Evolutionary conservation across 192 early-diverging fungal species (phyloP).

Genomic region (Entomortierella chlamydospora): DNA sequence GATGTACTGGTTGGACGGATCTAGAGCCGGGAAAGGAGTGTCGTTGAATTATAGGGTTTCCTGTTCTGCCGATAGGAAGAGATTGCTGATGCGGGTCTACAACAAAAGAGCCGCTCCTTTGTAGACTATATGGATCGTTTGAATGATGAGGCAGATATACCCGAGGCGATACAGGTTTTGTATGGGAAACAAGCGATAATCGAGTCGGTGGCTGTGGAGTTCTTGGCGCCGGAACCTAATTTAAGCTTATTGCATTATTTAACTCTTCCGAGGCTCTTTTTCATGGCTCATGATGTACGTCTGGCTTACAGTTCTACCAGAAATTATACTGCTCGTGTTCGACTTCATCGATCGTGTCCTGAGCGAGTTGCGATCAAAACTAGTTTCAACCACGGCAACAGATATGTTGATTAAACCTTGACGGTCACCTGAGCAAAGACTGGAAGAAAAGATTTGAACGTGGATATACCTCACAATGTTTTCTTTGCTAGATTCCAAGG

Average conservation of each 20-base stretch:
- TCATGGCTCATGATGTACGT: no score
- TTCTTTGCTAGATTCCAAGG: neutral
- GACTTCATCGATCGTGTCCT: slow-evolving; percentile 22
- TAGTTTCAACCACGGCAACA: no score
- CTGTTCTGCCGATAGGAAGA: neutral
- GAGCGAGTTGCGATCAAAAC: neutral
- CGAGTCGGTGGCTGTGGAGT: slow-evolving; percentile 11
- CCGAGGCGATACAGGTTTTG: neutral
- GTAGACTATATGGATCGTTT: neutral
- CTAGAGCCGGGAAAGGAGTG: no score
- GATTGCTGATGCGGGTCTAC: neutral
- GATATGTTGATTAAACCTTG: no score
- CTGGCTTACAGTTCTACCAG: slow-evolving; percentile 6
- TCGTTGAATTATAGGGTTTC: no score
- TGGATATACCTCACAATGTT: neutral
- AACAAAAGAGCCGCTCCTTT: neutral
- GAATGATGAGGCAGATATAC: neutral
- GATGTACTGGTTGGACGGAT: neutral
- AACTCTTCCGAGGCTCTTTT: no score
- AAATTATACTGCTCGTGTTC: neutral
- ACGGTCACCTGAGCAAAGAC: no score
- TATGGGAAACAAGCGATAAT: slow-evolving; percentile 7
- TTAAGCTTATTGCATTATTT: neutral
- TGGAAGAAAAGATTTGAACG: no score
- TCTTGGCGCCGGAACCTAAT: slow-evolving; percentile 6